Base-by-base conservation (phyloP, 352 stramenopile species). In the Globisporangium uncinulatum region DNA sequence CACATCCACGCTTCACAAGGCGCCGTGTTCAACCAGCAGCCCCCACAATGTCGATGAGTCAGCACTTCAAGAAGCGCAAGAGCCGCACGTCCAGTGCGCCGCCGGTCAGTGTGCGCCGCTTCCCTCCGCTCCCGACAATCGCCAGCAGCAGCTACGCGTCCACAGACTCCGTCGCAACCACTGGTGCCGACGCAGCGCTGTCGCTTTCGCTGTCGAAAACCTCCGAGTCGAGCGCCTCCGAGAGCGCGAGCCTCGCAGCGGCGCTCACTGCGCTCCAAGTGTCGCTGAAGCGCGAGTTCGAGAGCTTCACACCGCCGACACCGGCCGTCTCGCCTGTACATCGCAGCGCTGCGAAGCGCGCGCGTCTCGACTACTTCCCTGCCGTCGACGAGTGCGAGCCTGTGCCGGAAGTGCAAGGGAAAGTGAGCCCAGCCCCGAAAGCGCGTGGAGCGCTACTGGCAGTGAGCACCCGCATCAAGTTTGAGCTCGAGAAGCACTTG, bases 1-100 rank as follows among this genome's bases (percentile, higher is more conserved):
- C 24, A 45, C 31, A 31, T 34, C 29, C 10, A 34, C 20, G 31
- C 24, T 42, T 34, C 20, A 11, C 15, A 4, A 4, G 4, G 24
- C 4, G 24, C 24, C 4, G 24, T 29, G 24, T 4, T 31, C 20
- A 48, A 51, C 56, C 47, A 34, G 48, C 13, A 53, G 37, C n/a
- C 42, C 19, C 50, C 73, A 60, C 32, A 37, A 78, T 78, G 56
- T 78, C 71, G 39, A 79, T 86, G 59, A 85, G 69, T 60, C 75
- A 83, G 45, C 76, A 73, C 59, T 83, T 82, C 58, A 86, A 85
- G 69, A 87, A 87, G 59, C 73, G 79, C 63, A 88, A 87, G 72
- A 72, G 65, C 60, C 65, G 73, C 66, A 58, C 69, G 54, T 59
- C 71, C 54, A 56, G 50, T 65, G 50, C 37, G 54, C 39, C 39